Evolutionary conservation across 2,329 filamentous ascomycete species (phyloP).

Genomic region (Epicoccum nigrum): DNA sequence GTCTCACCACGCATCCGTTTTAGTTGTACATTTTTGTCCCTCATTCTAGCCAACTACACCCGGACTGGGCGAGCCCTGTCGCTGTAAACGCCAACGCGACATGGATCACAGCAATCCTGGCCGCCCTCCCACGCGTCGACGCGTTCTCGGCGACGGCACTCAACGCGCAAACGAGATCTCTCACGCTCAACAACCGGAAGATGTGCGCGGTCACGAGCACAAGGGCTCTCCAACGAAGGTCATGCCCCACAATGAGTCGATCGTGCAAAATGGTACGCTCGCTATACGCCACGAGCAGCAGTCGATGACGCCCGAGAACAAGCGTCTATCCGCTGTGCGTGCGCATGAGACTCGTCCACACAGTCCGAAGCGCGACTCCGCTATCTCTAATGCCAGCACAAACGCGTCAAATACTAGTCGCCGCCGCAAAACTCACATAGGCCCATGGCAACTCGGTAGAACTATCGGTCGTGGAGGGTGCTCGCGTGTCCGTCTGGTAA

Average conservation of each 20-base stretch:
- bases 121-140: slow-evolving; percentile 42
- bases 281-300: slow-evolving; percentile 45
- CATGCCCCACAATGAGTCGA: slow-evolving; percentile 54
- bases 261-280: slow-evolving; percentile 52
- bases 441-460: slow-evolving; percentile 90
- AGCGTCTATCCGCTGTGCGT: slow-evolving; percentile 59
- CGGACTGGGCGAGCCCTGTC: slow-evolving; percentile 11
- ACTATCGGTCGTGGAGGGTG: slow-evolving; percentile 90
- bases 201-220: slow-evolving; percentile 27
- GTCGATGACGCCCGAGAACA: slow-evolving; percentile 53
- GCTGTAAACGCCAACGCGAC: slow-evolving; percentile 14
- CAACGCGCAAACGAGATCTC: slow-evolving; percentile 40
- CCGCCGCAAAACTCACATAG: slow-evolving; percentile 75
- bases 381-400: slow-evolving; percentile 63
- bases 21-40: slow-evolving; percentile 27
- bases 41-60: slow-evolving; percentile 20
- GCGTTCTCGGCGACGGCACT: slow-evolving; percentile 42
- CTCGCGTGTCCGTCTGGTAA: slow-evolving; percentile 83
- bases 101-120: slow-evolving; percentile 43
- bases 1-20: slow-evolving; percentile 30
- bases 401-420: slow-evolving; percentile 57
- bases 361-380: slow-evolving; percentile 56
- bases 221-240: slow-evolving; percentile 24
- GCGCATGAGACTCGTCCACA: slow-evolving; percentile 55
- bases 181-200: slow-evolving; percentile 24